Evolutionary conservation across 78 protist genomes (phyloP), one percentile per base, ranked within the genome.

Genomic region (Dictyostelium brefeldianum): DNA sequence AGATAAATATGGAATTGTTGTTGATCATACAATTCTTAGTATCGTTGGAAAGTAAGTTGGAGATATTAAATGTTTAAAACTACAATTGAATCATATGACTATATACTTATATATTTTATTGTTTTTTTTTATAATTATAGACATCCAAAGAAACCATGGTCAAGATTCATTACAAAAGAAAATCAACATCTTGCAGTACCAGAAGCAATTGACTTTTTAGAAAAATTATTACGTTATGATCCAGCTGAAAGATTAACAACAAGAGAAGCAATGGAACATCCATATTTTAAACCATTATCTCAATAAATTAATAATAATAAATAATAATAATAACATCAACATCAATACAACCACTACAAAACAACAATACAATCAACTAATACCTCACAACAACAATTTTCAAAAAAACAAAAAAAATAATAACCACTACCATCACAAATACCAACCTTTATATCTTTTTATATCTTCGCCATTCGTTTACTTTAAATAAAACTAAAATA

Each of bases 201-300:
- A 53, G 99, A 99, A 20, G 99, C 99, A 29, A 22, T 99, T 53
- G 99, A 99, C 31, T 96, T 99, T 31, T 95, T 99, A 54, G 99
- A 98, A 64, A 74, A 53, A 47, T 83, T 99, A 51, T 94, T 99
- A 62, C 93, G 97, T 31, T 98, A 97, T 75, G 99, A 99, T 89
- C 99, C 97, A 53, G 91, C 91, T 36, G 95, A 79, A 53, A 81
- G 97, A 71, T 71, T 95, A 43, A 95, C 97, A 8, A 90, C 97
- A 18, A 78, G 67, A 51, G 96, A 94, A 59, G 96, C 94, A 25
- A 87, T 92, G 92, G 90, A 84, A n/a, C 96, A 92, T 57, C 96
- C 96, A 51, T 92, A 92, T 31, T 92, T 92, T 57, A 78, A 81
- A 59, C 59, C 78, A 59, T 83, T 91, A 62, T 36, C 70, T 25